Base-by-base conservation (phyloP, 2,329 filamentous ascomycete genomes). In the Botryotinia calthae region DNA sequence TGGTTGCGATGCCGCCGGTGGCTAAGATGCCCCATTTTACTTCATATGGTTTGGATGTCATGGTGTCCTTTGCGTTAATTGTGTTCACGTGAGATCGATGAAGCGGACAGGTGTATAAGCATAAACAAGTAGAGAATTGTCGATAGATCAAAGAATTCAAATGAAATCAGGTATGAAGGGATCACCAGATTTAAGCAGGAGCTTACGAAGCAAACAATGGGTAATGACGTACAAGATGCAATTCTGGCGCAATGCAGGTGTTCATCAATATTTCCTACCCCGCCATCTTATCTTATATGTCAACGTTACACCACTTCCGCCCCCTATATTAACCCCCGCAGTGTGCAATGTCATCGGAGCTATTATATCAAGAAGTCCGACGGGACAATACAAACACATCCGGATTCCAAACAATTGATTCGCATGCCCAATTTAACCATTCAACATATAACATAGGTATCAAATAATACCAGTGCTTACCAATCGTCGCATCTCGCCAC, bases 1-100 rank as follows among this genome's bases (percentile, higher is more conserved):
- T 78, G 66, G 79, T 77, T 59, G 81, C 81, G 31, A 82, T 82
- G 51, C 80, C 79, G 75, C 82, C 78, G 68, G 81, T 82, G 68
- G 82, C 81, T 8, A 81, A 76, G 58, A 81, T 81, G 72, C 80
- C 80, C 80, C 80, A 81, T 71, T 73, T 79, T 10, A 80, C 73
- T 66, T 76, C 75, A 70, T 75, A 80, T 25, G 78, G 77, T 71
- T 75, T 71, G 56, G 76, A 74, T 48, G 77, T 28, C 79, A 80
- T 81, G 70, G 48, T 75, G 56, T 62, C 58, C 42, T 28, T 14
- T 48, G 34, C 46, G 22, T 72, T 51, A 18, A 40, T 31, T 51
- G 9, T 40, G 18, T 54, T 51, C 8, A 54, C 25, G 48, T 54
- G 64, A 18, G 44, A 51, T 22, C 20, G 64, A 54, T 66, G 31